Evolutionary conservation across 1,284 basidiomycete genomes (phyloP), one percentile per base, ranked within the genome.

Genomic region (Sporisorium exsertum): DNA sequence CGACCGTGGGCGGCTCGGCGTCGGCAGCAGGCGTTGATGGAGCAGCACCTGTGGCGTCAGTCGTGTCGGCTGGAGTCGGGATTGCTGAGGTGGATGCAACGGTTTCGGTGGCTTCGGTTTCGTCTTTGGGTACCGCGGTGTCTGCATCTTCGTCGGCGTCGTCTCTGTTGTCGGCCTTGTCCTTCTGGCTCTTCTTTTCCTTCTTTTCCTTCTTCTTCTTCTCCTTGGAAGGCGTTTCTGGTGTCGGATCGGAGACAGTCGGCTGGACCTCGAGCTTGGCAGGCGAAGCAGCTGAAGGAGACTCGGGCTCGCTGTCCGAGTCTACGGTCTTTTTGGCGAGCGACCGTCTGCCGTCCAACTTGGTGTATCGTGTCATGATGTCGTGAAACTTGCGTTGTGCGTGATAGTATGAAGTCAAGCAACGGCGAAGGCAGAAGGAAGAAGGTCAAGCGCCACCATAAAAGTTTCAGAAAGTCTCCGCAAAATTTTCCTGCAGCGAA

Each of bases 281-380:
- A 15, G 68, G 64, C 24, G 64, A 53, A 37, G 58, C 53, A 22
- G 47, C 54, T 8, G 57, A 22, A 5, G 55, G 49, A 33, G 55
- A 20, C 29, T 71, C 61, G 37, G 68, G 58, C 47, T 77, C 68
- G 52, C 56, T 68, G 33, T 74, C 64, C 37, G 65, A 69, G 46
- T 74, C 65, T 12, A 61, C 64, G 29, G 42, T 66, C 53, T 70
- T 71, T 27, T 76, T 76, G 65, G 66, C 63, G n/a, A 74, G 67
- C 55, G 74, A 68, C 1, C 75, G 64, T 55, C 79, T 71, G 5
- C 72, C 70, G 49, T 75, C 77, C 8, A 81, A 59, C 42, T 81
- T 81, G n/a, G 79, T 79, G 40, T 81, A 81, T 52, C 79, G 66
- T 29, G 79, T 81, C 79, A 81, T 81, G 15, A 29, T 60, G 55